Evolutionary conservation across 352 stramenopile genomes (phyloP).

Genomic region (Phytophthora megakarya): DNA sequence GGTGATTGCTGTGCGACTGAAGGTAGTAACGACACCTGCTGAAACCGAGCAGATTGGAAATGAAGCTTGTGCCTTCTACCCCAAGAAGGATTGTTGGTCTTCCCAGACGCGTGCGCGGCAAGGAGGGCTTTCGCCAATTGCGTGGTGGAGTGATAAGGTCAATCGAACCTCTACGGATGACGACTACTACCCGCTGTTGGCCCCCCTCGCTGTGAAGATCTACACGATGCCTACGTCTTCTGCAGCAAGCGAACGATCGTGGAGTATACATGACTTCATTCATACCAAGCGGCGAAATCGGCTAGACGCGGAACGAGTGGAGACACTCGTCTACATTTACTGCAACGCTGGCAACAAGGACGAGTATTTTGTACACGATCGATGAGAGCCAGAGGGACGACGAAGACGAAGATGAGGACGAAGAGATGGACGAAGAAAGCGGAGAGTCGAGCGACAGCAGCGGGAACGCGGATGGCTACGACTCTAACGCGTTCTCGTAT

Average conservation of each 20-base stretch:
- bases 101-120: slow-evolving; percentile 3
- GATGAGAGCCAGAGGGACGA: slow-evolving; percentile 5
- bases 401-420: not conserved
- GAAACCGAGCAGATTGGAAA: not conserved
- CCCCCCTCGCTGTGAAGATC: not conserved
- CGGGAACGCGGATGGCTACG: not conserved
- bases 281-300: slow-evolving; percentile 11
- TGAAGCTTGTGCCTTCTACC: slow-evolving; percentile 3
- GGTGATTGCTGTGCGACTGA: not conserved
- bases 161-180: not conserved
- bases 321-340: slow-evolving; percentile 13
- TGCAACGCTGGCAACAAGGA: slow-evolving; percentile 16
- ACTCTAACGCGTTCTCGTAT: slow-evolving; percentile 1
- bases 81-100: slow-evolving; percentile 3
- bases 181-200: slow-evolving; percentile 4
- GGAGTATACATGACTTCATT: slow-evolving; percentile 17
- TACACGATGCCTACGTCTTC: slow-evolving; percentile 9
- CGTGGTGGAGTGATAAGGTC: slow-evolving; percentile 1
- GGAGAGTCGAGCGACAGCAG: not conserved
- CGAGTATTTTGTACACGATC: slow-evolving; percentile 8
- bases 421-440: not conserved
- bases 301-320: not conserved
- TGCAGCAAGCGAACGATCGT: slow-evolving; percentile 8
- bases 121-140: not conserved
- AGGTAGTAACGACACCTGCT: not conserved